Evolutionary conservation across 2,329 filamentous ascomycete genomes (phyloP).

Genomic region (Ophiostoma quercus): DNA sequence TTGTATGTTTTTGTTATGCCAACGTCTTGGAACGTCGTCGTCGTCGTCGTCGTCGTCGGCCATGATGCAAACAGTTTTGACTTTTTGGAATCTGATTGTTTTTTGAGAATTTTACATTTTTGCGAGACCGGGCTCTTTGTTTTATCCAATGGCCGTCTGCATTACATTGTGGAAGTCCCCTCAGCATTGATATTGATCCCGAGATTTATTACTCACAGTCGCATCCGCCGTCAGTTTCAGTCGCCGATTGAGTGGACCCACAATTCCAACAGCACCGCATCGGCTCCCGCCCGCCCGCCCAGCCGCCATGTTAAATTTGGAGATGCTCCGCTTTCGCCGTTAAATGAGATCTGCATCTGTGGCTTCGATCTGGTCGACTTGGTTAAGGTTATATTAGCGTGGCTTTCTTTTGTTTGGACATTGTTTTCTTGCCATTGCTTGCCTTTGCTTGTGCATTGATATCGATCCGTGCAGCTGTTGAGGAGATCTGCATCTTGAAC

Average conservation of each 20-base stretch:
- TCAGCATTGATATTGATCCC: neutral
- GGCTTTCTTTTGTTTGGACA: neutral
- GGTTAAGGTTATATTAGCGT: neutral
- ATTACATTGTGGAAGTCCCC: neutral
- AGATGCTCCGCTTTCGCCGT: conserved; percentile 13
- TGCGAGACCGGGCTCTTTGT: neutral
- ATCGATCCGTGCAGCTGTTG: neutral
- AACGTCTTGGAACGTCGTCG: neutral
- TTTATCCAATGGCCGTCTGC: neutral
- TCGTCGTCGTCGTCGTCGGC: neutral
- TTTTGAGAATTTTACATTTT: neutral
- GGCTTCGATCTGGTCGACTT: neutral
- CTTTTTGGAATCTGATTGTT: too few species aligned
- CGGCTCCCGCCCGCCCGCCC: neutral
- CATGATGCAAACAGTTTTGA: neutral
- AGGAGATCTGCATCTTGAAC: neutral
- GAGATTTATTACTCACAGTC: neutral
- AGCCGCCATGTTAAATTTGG: conserved; percentile 6
- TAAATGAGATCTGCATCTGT: conserved; percentile 6
- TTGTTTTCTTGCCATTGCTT: neutral
- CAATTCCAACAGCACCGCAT: neutral
- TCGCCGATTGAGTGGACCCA: neutral
- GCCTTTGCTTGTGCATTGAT: neutral
- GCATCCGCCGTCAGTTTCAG: neutral
- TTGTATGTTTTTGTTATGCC: neutral